phyloP scores from a whole-genome alignment of 75 land plant genomes.

The Isoetes taiwanensis region DNA sequence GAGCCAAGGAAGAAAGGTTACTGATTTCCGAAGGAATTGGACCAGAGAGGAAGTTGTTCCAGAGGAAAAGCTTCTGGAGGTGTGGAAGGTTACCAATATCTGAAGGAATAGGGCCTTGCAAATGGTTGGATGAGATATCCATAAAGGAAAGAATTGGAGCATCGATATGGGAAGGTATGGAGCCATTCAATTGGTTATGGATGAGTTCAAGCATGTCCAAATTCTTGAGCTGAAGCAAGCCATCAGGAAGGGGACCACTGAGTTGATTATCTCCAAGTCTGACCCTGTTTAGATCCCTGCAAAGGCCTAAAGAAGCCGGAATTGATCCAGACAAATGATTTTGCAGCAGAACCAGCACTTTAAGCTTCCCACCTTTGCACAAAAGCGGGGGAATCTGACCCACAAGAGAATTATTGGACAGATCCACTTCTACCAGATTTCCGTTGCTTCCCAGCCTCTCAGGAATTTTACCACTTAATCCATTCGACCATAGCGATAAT shows the following conservation, averaged over 20 bases:
- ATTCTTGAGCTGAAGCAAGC: too few relatives aligned
- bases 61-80: background rate
- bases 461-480: slow-evolving; percentile 46
- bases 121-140: slow-evolving; percentile 22
- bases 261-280: slow-evolving; percentile 43
- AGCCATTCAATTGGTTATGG: too few relatives aligned
- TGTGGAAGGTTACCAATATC: slow-evolving; percentile 20
- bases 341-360: slow-evolving; percentile 33
- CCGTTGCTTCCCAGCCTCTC: slow-evolving; percentile 43
- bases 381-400: slow-evolving; percentile 63
- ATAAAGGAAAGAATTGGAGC: slow-evolving; percentile 32
- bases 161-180: slow-evolving; percentile 22
- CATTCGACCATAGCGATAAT: slow-evolving; percentile 44
- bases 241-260: too few relatives aligned
- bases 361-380: slow-evolving; percentile 35
- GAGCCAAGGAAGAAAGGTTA: background rate
- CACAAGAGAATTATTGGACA: slow-evolving; percentile 38
- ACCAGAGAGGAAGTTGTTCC: slow-evolving; percentile 5
- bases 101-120: slow-evolving; percentile 29
- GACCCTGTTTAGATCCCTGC: slow-evolving; percentile 19
- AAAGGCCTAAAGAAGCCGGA: slow-evolving; percentile 29
- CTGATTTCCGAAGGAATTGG: slow-evolving; percentile 7
- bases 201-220: too few relatives aligned
- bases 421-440: slow-evolving; percentile 41
- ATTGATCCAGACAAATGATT: slow-evolving; percentile 41